Base-by-base conservation (phyloP, 164 flowering plant species). In the Nymphaea colorata region DNA sequence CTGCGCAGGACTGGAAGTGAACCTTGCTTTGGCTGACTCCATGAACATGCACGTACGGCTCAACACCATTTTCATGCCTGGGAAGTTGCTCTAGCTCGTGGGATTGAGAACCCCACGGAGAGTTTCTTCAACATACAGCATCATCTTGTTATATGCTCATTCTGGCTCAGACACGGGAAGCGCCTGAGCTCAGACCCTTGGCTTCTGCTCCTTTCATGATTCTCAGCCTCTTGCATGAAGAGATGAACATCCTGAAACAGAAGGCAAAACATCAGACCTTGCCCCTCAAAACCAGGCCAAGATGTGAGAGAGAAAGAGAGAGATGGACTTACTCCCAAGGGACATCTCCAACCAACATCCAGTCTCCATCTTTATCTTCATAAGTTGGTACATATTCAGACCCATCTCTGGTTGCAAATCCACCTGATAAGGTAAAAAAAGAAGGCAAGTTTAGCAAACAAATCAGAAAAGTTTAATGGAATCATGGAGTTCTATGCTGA, bases 271-370 rank as follows among this genome's bases (percentile, higher is more conserved):
- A 59, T 45, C 53, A 45, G 53, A 45, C 0, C 1, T 45, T 45
- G 5, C 2, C 53, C 53, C 11, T 45, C 53, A 67, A 61, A 10
- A 62, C 45, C 36, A 25, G 36, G 36, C 36, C 36, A 0, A 25
- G 36, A 25, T 25, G 36, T 25, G 36, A 62, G 43, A 59, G 44
- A 55, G 66, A 67, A 61, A 64, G 66, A 62, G 47, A 69, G 64
- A 68, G 65, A 63, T 66, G 44, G 66, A 67, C 95, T 85, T 89
- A 89, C 90, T 91, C 91, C 90, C 90, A 91, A 51, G 95, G 97
- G 69, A 91, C 93, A 82, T 91, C 95, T 69, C 97, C 97, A 75
- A 91, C 91, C 60, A 91, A 82, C 97, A 91, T 91, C 92, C 87
- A 87, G 71, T 89, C 97, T 43, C 96, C 93, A 74, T 91, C 97